Conservation (phyloP, 169 alveolate species). For the Plasmodium malariae region DNA sequence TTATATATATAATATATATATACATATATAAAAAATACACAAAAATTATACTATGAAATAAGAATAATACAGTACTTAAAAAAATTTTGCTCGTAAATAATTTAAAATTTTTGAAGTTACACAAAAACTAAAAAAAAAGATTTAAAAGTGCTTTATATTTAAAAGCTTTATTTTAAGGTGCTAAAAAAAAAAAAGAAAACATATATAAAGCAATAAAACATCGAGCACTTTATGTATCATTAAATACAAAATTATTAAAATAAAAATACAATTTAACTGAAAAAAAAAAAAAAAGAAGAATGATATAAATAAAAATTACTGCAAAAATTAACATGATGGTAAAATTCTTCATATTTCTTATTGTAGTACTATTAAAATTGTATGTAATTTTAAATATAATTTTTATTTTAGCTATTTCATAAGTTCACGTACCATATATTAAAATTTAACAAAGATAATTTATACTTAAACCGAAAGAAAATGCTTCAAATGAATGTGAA, state of each 20-base stretch:
- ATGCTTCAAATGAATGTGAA: too few species aligned
- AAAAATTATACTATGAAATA: constrained; percentile 4
- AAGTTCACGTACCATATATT: background rate
- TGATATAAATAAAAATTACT: too few species aligned
- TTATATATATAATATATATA: background rate
- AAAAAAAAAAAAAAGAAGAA: background rate
- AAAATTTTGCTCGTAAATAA: too few species aligned
- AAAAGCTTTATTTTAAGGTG: too few species aligned
- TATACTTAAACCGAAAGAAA: background rate
- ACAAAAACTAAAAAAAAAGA: too few species aligned
- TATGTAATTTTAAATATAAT: background rate
- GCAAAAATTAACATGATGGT: background rate
- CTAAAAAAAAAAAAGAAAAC: background rate
- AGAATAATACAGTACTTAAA: too few species aligned
- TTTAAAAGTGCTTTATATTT: too few species aligned
- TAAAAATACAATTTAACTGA: background rate
- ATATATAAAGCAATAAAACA: background rate
- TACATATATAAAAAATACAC: background rate
- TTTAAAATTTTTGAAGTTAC: too few species aligned
- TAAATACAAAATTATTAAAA: constrained; percentile 21
- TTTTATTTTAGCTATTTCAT: background rate
- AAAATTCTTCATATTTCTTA: background rate
- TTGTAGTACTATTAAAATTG: background rate
- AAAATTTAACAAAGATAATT: background rate
- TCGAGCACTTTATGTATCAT: background rate